Base-by-base conservation (phyloP, 345 rosid species). In the Pelargonium nanum region DNA sequence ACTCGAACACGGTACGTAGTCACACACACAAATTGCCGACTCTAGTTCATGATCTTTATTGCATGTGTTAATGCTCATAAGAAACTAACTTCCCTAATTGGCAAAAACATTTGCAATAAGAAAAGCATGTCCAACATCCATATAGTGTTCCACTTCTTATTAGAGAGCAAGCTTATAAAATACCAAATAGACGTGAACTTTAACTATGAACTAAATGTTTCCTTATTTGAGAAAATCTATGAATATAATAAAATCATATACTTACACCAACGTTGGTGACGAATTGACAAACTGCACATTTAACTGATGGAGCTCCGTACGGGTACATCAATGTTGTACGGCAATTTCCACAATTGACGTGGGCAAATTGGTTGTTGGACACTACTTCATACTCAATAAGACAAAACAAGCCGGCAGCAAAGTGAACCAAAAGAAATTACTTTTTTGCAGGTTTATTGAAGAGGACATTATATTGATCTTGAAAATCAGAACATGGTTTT, bases 241-340 rank as follows among this genome's bases (percentile, higher is more conserved):
- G 7, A 13, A 22, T 22, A 45, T 16, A 17, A 4, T 45, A 19
- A 56, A 53, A 21, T 3, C 59, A 62, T 62, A 62, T 62, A 82
- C 96, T 87, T 77, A 89, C 96, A 55, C 73, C 75, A 68, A 83
- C 91, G 61, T 82, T 83, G 60, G 93, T 89, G 48, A 92, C 86
- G 55, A 80, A 88, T n/a, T 92, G 96, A 74, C 98, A 92, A 66
- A 88, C 53, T 53, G 98, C 96, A 61, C 96, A 92, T 76, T 87
- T 87, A 53, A 92, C 96, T 24, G 98, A 92, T 68, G 96, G 87
- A 69, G 98, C 95, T 69, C 97, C 98, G 24, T 63, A 77, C 2
- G 98, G 98, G 72, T 89, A 89, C 93, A 87, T 82, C 60, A 92
- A 83, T 6, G 74, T 79, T 19, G 86, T 89, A 63, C 86, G 81